Evolutionary conservation across 2,329 filamentous ascomycete genomes (phyloP).

Genomic region (Botrytis squamosa): DNA sequence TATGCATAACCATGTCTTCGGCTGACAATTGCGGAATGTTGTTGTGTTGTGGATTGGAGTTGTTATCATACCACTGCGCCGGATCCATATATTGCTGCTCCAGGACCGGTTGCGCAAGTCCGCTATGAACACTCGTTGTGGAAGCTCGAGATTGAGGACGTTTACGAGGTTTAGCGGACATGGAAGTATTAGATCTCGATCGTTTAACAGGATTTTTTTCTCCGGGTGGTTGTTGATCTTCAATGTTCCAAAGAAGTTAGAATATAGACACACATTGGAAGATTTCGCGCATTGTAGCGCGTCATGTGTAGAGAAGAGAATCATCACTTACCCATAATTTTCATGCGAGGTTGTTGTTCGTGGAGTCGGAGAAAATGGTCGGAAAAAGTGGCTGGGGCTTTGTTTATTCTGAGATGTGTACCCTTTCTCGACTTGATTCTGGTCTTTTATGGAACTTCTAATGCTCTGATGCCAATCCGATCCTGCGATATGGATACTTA

Average conservation of each 20-base stretch:
- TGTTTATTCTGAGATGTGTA: constrained; percentile 28
- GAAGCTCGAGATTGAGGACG: constrained; percentile 49
- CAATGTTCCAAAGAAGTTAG: constrained; percentile 27
- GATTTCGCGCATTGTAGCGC: constrained; percentile 15
- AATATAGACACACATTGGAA: constrained; percentile 12
- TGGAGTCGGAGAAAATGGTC: constrained; percentile 13
- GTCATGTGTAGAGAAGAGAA: constrained; percentile 9
- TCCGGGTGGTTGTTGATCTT: constrained; percentile 35
- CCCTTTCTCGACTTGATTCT: constrained; percentile 5
- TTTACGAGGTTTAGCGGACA: constrained; percentile 44
- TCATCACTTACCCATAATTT: constrained; percentile 35
- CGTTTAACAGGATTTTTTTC: constrained; percentile 43
- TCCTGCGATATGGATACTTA: constrained; percentile 13
- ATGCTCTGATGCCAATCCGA: neutral
- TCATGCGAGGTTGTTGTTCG: constrained; percentile 20
- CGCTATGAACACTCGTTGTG: constrained; percentile 47
- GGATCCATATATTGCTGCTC: constrained; percentile 37
- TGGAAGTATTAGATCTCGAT: constrained; percentile 47
- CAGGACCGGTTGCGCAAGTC: constrained; percentile 34
- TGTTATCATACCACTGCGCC: constrained; percentile 39
- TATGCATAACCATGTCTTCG: constrained; percentile 60
- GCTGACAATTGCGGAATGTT: constrained; percentile 47
- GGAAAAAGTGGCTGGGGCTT: constrained; percentile 31
- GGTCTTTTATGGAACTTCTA: neutral
- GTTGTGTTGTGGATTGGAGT: constrained; percentile 34